Base-by-base conservation (phyloP, 805 yeast genomes). In the Saccharomycopsis vini region DNA sequence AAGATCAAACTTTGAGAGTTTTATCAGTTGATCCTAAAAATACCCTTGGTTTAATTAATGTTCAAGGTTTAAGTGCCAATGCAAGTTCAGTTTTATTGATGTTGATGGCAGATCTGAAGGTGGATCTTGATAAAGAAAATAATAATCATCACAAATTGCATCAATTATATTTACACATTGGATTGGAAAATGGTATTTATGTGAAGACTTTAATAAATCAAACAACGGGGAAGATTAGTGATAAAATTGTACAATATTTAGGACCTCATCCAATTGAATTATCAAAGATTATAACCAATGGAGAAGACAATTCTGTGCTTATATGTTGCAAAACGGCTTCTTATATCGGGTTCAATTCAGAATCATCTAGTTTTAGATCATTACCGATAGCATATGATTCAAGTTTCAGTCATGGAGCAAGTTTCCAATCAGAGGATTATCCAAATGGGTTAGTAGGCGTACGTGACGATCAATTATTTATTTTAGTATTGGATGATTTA, bases 161-260 rank as follows among this genome's bases (percentile, higher is more conserved):
- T 60, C 40, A 46, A 5, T 47, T 64, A 3, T 68, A 63, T 46
- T 69, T 84, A 9, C 94, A 88, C 59, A 72, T 87, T 40, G 97
- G 97, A 1, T 69, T 88, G 68, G 71, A 64, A n/a, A 85, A 79
- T 58, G 97, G 97, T 18, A 75, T 89, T 1, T 86, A 81, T 61
- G 78, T 79, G 2, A 65, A 80, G 15, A 73, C 86, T 0, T 61
- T 64, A 4, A 52, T 88, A 31, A 86, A 83, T 54, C 55, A 58
- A 0, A 54, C 63, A 3, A 67, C 80, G 3, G 96, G 95, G 3
- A 69, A 75, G 18, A 57, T 81, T 12, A 63, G 73, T 1, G 80
- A 81, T 50, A 74, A 87, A 1, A 67, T 81, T 53, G 75, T 77
- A 15, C 78, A 80, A 54, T 87, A 81, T 55, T 58, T 86, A 23